These are phyloP conservation scores for Cordyceps tenuipes DNA, from an alignment of 2,329 filamentous ascomycete species.

Conservation along the genomic window DNA sequence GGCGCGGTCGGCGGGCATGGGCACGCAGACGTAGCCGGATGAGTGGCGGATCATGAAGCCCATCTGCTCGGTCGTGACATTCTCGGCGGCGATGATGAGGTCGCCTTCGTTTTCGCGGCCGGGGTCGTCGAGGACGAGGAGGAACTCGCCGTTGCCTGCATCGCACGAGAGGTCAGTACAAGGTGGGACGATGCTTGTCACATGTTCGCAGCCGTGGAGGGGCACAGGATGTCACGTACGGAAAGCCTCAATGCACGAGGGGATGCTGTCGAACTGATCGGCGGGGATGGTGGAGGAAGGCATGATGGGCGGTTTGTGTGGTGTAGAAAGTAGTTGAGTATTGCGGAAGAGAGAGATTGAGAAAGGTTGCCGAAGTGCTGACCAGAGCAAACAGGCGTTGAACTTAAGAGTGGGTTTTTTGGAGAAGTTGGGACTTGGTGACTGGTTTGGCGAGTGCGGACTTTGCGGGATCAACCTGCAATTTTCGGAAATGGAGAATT, in stretches of 20 bases:
- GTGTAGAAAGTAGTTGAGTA: neutral
- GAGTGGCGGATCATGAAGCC: slow-evolving; percentile 92
- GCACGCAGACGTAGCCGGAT: slow-evolving; percentile 85
- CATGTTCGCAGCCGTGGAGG: neutral
- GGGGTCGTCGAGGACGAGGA: slow-evolving; percentile 88
- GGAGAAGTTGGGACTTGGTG: neutral
- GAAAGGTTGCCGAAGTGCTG: neutral
- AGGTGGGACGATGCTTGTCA: neutral
- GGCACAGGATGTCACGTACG: slow-evolving; percentile 34
- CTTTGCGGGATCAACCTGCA: neutral
- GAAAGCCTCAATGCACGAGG: slow-evolving; percentile 56
- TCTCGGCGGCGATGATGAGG: slow-evolving; percentile 84
- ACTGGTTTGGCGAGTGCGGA: neutral
- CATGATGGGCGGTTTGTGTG: slow-evolving; percentile 29
- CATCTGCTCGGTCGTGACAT: slow-evolving; percentile 82
- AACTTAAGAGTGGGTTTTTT: neutral
- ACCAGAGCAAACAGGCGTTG: no score
- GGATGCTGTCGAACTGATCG: slow-evolving; percentile 55
- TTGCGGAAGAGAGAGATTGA: neutral
- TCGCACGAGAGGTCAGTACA: neutral
- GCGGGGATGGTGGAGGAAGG: slow-evolving; percentile 40
- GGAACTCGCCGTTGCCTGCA: slow-evolving; percentile 74
- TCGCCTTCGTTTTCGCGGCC: slow-evolving; percentile 97
- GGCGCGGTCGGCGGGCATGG: slow-evolving; percentile 63
- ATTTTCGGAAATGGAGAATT: neutral